Evolutionary conservation across 805 yeast genomes (phyloP), one percentile per base, ranked within the genome.

Genomic region (Naumovozyma dairenensis): DNA sequence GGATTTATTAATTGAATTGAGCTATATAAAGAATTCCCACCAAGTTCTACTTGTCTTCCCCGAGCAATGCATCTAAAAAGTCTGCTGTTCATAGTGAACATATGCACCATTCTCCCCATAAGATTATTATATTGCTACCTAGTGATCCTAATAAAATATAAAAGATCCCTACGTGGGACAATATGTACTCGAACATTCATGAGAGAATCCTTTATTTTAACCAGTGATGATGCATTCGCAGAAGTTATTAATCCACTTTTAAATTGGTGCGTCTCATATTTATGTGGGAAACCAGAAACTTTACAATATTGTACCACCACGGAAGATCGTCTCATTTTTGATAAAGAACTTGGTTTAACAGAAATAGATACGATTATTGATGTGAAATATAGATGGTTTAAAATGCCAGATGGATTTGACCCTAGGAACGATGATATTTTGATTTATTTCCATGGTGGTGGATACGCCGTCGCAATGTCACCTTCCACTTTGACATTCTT

Each of bases 381-480:
- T 10, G 22, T 17, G 18, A 30, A 25, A 17, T 37, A 19, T 31
- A 34, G 24, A 14, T 42, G 44, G 49, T 35, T 35, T 20, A 22
- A 26, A 5, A 39, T 33, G 16, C 48, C 52, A 6, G 22, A 21
- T 1, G 26, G 28, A 16, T 48, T 46, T 26, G 35, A 46, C 27
- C 40, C 46, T 7, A 20, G 13, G n/a, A 20, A 10, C 4, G 55
- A 48, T 21, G 43, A 41, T 1, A 33, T 44, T 14, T 16, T 51
- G 16, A 19, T 49, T 8, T 51, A 40, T 28, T 33, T 43, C 7
- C 57, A 51, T 33, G 57, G 57, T 19, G 57, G 57, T 29, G 57
- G 55, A 2, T 50, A 42, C 38, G 45, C 48, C 7, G 15, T 49
- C 2, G 40, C 40, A 30, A 25, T 47, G 25, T 24, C 43, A 1